Percentiles rank a stretch among this genome's conserved stretches.
Evolutionary conservation across 2,329 filamentous ascomycete genomes (phyloP).

Genomic region (Penicillium corylophilum): DNA sequence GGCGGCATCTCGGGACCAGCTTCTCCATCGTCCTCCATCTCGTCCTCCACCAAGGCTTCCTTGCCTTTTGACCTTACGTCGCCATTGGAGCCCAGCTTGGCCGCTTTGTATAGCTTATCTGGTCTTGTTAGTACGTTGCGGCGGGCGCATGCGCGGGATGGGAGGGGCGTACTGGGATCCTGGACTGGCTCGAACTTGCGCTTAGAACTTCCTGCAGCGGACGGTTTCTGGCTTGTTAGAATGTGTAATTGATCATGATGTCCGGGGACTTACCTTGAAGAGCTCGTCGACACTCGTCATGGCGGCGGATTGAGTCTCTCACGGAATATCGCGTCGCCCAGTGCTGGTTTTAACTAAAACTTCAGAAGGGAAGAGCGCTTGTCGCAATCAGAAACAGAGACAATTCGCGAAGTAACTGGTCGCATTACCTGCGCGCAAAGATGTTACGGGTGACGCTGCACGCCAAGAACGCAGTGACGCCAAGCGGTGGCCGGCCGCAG

Average conservation of each 20-base stretch:
- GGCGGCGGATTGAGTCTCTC: neutral
- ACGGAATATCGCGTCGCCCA: neutral
- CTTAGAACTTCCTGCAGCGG: constrained; percentile 49
- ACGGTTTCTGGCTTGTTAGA: constrained; percentile 47
- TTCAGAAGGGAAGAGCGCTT: neutral
- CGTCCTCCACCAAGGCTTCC: constrained; percentile 49
- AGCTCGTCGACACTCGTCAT: constrained; percentile 65
- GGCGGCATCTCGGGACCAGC: constrained; percentile 57
- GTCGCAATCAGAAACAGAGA: neutral
- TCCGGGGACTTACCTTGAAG: constrained; percentile 49
- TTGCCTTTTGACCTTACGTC: constrained; percentile 52
- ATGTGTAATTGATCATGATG: neutral
- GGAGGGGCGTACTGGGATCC: constrained; percentile 48
- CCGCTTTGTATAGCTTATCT: constrained; percentile 60
- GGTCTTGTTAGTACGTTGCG: constrained; percentile 55
- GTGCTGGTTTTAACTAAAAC: neutral
- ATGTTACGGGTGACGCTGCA: constrained; percentile 17
- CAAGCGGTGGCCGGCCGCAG: constrained; percentile 26
- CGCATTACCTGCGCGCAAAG: constrained; percentile 15
- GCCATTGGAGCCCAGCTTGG: constrained; percentile 53
- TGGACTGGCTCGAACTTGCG: constrained; percentile 59
- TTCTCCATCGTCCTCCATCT: constrained; percentile 47
- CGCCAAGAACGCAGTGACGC: constrained; percentile 30
- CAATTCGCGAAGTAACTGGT: neutral
- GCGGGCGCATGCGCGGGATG: constrained; percentile 47